These are phyloP conservation scores for Cryptococcus sp. DNA, from an alignment of 1,284 basidiomycete species.

Conservation along the genomic window DNA sequence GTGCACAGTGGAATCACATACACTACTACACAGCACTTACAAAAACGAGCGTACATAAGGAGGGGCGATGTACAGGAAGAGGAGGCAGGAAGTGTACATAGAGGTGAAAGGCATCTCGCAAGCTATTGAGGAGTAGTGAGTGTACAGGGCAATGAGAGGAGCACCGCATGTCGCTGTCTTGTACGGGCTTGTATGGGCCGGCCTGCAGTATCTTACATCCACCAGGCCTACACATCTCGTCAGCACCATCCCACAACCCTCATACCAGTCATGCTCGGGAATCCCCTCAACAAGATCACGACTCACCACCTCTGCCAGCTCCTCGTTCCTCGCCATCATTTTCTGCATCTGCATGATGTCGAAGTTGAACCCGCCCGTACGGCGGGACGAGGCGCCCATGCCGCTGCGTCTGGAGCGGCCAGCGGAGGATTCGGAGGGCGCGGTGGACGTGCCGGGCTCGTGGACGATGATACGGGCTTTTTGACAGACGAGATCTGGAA, in stretches of 20 bases:
- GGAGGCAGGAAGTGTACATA: not conserved
- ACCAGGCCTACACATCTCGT: conserved; percentile 31
- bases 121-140: not conserved
- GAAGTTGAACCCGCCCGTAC: conserved; percentile 7
- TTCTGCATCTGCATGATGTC: conserved; percentile 41
- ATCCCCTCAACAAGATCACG: not conserved
- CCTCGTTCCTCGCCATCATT: conserved; percentile 33
- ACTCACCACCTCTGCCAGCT: conserved; percentile 37
- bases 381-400: conserved; percentile 2
- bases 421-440: conserved; percentile 34
- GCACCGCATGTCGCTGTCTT: too few species aligned
- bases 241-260: conserved; percentile 9
- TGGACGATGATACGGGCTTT: conserved; percentile 44
- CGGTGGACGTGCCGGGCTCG: conserved; percentile 19
- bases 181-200: too few species aligned
- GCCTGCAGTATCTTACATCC: conserved; percentile 44
- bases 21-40: too few species aligned
- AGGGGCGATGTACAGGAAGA: too few species aligned
- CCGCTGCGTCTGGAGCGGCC: conserved; percentile 10
- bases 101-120: not conserved
- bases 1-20: too few species aligned
- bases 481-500: conserved; percentile 41
- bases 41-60: too few species aligned
- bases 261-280: not conserved
- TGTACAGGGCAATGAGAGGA: not conserved